Base-by-base conservation (phyloP, 805 yeast species). In the Saturnispora serradocipensis region DNA sequence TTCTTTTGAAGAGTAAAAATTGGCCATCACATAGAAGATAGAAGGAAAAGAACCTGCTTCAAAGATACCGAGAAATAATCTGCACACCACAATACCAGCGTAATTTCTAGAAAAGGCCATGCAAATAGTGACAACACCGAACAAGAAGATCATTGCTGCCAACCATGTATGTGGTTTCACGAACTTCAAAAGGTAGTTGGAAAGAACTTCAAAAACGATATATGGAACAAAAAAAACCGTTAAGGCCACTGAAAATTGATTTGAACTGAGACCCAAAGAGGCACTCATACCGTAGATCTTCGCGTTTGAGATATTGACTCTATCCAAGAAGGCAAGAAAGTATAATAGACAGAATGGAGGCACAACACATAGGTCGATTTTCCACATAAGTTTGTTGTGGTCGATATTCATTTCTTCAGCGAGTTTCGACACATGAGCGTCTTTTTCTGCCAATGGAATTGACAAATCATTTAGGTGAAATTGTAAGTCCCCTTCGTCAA, bases 271-370 rank as follows among this genome's bases (percentile, higher is more conserved):
- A 18, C 72, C 59, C 35, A 87, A 65, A 52, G 81, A 85, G 1
- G 60, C 66, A 20, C 73, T 72, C 71, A 87, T 71, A 11, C 88
- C 88, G 61, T 85, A 86, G 51, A 83, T 76, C 54, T 80, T 80
- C 7, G 95, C 95, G 66, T 87, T 86, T 30, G 90, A 80, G 55
- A 87, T 84, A 64, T 87, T 87, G 53, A 86, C 90, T 65, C 95
- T 74, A 64, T 87, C 95, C 61, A 87, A 68, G 61, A 86, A 87
- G 1, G 91, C 83, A 55, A 86, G 73, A 65, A 87, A 79, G 61
- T 87, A 87, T 44, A 87, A 71, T 28, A 86, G 60, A 61, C 88
- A 80, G 57, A 87, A 83, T n/a, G 88, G 81, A 4, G 90, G 88
- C 28, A 86, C 82, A 39, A 86, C 81, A 54, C 86, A 78, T 1